These are phyloP conservation scores for Rosellinia necatrix DNA, from an alignment of 2,329 filamentous ascomycete species.

Conservation along the genomic window DNA sequence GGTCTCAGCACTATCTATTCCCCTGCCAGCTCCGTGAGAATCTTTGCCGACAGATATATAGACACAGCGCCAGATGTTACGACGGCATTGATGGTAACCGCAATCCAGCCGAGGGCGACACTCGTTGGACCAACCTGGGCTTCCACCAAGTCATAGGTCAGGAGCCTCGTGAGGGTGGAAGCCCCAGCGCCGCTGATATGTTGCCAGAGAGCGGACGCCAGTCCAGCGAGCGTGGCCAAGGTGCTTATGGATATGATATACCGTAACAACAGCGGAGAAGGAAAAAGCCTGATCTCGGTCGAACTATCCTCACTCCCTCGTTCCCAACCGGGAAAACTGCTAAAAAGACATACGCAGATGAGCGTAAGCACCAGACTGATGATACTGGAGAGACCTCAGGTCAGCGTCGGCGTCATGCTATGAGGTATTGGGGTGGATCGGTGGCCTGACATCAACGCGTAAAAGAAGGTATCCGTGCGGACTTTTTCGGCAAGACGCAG, in stretches of 20 bases:
- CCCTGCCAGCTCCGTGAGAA: too few species aligned
- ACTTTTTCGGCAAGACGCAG: neutral
- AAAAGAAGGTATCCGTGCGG: neutral
- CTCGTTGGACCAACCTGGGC: conserved; percentile 5
- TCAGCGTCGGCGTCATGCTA: neutral
- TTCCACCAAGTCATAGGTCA: conserved; percentile 5
- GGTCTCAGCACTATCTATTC: too few species aligned
- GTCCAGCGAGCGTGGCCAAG: neutral
- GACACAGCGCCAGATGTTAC: neutral
- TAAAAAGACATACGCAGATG: too few species aligned
- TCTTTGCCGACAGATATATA: too few species aligned
- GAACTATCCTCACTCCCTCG: too few species aligned
- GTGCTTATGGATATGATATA: neutral
- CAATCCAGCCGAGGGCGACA: conserved; percentile 9
- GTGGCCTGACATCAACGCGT: neutral
- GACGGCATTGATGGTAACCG: neutral
- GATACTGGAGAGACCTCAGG: neutral
- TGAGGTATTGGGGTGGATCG: neutral
- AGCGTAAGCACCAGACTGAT: neutral
- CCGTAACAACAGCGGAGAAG: neutral
- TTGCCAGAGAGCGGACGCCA: conserved; percentile 14
- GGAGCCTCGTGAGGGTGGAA: neutral
- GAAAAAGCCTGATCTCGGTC: neutral
- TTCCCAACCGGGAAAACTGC: too few species aligned
- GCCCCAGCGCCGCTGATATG: conserved; percentile 10